Percentiles rank a stretch among this genome's conserved stretches.
Conservation (phyloP, 148 eudicot species). For the Agrostemma githago region DNA sequence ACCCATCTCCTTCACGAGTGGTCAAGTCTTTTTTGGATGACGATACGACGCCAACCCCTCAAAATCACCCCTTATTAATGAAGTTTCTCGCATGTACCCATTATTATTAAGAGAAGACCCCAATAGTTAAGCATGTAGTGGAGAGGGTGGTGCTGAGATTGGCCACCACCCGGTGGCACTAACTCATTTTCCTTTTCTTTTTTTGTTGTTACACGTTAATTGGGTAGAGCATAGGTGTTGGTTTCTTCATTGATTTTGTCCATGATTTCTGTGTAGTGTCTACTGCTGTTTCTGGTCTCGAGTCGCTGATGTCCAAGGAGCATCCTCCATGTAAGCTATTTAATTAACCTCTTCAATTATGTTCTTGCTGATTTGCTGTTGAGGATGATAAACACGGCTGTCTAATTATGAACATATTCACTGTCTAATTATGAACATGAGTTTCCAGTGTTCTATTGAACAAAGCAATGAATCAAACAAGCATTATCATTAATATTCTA, state of each 20-base stretch:
- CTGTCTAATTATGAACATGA: background rate
- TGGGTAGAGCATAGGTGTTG: background rate
- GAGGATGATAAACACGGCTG: background rate
- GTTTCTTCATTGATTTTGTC: constrained; percentile 9
- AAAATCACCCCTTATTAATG: too few relatives aligned
- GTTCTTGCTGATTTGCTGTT: background rate
- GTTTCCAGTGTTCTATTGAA: background rate
- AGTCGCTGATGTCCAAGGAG: constrained; percentile 65
- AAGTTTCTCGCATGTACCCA: too few relatives aligned
- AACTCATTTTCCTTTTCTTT: background rate
- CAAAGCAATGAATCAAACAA: background rate
- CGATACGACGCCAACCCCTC: too few relatives aligned
- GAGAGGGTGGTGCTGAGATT: too few relatives aligned
- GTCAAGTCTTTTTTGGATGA: background rate
- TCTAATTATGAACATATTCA: background rate
- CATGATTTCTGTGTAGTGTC: constrained; percentile 50
- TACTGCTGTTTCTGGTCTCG: constrained; percentile 91
- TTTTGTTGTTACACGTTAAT: background rate
- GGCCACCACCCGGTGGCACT: too few relatives aligned
- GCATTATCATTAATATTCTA: background rate
- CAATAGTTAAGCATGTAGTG: too few relatives aligned
- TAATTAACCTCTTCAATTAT: background rate
- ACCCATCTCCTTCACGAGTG: background rate
- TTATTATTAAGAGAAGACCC: too few relatives aligned
- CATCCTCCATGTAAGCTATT: constrained; percentile 74